Evolutionary conservation across 2,329 filamentous ascomycete species (phyloP), one percentile per base, ranked within the genome.

Genomic region (Verruconis gallopava): DNA sequence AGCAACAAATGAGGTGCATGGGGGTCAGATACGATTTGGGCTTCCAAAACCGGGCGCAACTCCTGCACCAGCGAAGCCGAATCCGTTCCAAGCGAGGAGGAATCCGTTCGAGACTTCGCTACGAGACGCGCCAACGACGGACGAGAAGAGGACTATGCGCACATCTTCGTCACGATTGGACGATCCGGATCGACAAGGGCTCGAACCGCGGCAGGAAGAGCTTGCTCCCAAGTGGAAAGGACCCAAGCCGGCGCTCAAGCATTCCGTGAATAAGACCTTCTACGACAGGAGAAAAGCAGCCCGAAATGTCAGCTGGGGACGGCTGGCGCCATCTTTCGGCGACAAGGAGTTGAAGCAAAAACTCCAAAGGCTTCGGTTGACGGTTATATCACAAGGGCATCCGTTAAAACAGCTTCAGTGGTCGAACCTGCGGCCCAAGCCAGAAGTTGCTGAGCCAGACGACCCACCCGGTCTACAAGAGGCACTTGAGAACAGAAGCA

Each of bases 41-140:
- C 33, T 42, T 20, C 40, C 40, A 21, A 42, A 42, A 22, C 35
- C 40, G 6, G 21, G 40, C 14, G 30, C 40, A 17, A 34, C 40
- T 37, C 40, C 40, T 35, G 15, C 33, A 14, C 30, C 33, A 19
- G 30, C 40, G n/a, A 42, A 42, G 32, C 4, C 40, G 15, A 42
- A 42, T 21, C 25, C 40, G 5, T 42, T 42, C 32, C 22, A 20
- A 9, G 33, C 21, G 19, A 42, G 33, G 20, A 30, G 25, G 21
- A 42, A 42, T 21, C 40, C 40, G 14, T 35, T 42, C 19, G 36
- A 38, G n/a, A 33, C 32, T 11, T 21, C 40, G 17, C 22, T 14
- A 4, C 21, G 25, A 30, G 25, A 30, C n/a, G 25, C 25, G n/a
- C n/a, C 25, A n/a, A 30, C n/a, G 25, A n/a, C 25, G 25, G 25